Base-by-base conservation (phyloP, 2,329 filamentous ascomycete genomes). In the Fusarium protoensiforme region DNA sequence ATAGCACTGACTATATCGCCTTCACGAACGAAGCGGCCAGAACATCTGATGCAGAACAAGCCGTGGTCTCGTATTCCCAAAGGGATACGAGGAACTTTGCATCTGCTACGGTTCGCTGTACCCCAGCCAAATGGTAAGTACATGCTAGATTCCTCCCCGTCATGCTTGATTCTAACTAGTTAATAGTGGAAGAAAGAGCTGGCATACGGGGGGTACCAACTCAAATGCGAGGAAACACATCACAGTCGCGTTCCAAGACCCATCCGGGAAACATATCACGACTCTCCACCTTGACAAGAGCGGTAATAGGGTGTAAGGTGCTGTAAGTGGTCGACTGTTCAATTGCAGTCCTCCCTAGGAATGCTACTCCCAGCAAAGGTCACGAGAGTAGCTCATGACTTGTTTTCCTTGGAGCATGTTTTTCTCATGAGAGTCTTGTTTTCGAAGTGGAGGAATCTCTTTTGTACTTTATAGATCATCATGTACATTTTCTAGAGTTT, bases 291-390 rank as follows among this genome's bases (percentile, higher is more conserved):
- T 53, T 31, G 48, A 31, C 1, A 14, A 24, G 29, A 5, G 11
- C 2, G 48, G 24, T 1, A 53, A 4, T 3, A 53, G 48, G 27
- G 18, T 53, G 6, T 53, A 13, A 20, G 14, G 9, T 27, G 3
- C n/a, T 5, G 10, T 51, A 2, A 0, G 24, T 13, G 0, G 5
- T n/a, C 20, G 11, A 9, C 9, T 53, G 1, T 31, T n/a, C 6
- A 29, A 51, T 16, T n/a, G 2, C 11, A n/a, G 7, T 7, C 41
- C 20, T 24, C 16, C 7, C 16, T 6, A 9, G 16, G 7, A 11
- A 1, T 29, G 24, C 18, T 7, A 13, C 46, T n/a, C 16, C 16
- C 4, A n/a, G 7, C 3, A 7, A 5, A 13, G 18, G 18, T 22
- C 24, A n/a, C 16, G 6, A 20, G 46, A n/a, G 27, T 18, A 13